Evolutionary conservation across 768 basidiomycete genomes (phyloP).

Genomic region (Porpolomopsis calyptriformis): DNA sequence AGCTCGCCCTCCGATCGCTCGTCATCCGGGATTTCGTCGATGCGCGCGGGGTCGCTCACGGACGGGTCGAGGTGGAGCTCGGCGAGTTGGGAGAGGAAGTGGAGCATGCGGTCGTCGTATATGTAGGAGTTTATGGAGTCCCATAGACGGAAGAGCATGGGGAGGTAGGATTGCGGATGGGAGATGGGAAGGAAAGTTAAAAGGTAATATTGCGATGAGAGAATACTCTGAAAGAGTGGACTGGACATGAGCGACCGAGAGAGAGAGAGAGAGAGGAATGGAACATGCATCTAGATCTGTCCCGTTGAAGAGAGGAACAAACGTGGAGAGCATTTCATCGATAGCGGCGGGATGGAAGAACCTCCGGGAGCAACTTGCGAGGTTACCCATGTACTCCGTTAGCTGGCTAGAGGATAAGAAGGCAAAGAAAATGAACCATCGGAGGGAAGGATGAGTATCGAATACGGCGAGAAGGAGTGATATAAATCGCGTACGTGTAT

Average conservation of each 20-base stretch:
- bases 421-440: conserved; percentile 8
- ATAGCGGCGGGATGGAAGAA: conserved; percentile 87
- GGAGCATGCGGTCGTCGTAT: conserved; percentile 84
- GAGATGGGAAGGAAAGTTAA: conserved; percentile 77
- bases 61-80: conserved; percentile 75
- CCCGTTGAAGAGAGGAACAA: conserved; percentile 70
- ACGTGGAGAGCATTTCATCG: conserved; percentile 80
- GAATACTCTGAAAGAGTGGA: conserved; percentile 39
- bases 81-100: conserved; percentile 66
- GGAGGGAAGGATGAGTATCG: too few species aligned
- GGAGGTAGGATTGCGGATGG: conserved; percentile 77
- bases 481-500: conserved; percentile 45
- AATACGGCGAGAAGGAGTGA: conserved; percentile 2
- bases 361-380: conserved; percentile 55
- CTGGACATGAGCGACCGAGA: conserved; percentile 8
- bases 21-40: conserved; percentile 61
- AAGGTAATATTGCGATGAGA: conserved; percentile 78
- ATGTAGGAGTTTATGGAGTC: conserved; percentile 81
- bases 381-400: conserved; percentile 68
- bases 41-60: conserved; percentile 60
- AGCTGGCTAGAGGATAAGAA: conserved; percentile 37
- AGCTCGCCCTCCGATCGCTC: conserved; percentile 51
- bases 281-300: conserved; percentile 57
- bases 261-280: not conserved
- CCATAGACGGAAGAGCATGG: conserved; percentile 79